These are phyloP conservation scores for Lepidium campestre DNA, from an alignment of 441 rosid genomes.

Conservation along the genomic window DNA sequence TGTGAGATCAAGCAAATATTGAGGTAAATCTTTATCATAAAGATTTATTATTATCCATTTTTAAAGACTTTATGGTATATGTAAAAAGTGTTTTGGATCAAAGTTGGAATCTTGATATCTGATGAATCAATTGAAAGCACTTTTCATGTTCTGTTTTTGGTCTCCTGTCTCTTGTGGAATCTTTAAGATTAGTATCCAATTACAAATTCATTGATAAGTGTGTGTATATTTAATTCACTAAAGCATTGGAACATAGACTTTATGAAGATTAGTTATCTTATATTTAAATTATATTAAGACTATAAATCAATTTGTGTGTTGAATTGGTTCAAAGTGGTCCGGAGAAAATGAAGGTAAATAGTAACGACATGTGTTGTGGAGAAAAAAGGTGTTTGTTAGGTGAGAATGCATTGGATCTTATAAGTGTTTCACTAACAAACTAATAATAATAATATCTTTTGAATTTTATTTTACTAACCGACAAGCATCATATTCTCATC, in stretches of 20 bases:
- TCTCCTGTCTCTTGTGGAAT: not conserved
- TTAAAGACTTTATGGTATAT: not conserved
- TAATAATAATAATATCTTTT: not conserved
- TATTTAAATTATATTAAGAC: not conserved
- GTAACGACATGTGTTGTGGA: constrained; percentile 4
- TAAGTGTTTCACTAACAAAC: not conserved
- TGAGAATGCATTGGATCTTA: not conserved
- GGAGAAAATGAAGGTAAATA: not conserved
- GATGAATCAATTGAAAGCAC: not conserved
- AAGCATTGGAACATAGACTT: not conserved
- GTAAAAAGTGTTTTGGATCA: not conserved
- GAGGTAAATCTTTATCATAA: constrained; percentile 4
- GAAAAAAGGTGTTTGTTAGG: constrained; percentile 9
- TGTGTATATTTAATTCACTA: not conserved
- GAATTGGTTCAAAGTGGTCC: not conserved
- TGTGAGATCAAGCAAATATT: not conserved
- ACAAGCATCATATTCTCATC: constrained; percentile 3
- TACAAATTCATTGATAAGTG: not conserved
- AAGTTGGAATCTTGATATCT: not conserved
- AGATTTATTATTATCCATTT: not conserved
- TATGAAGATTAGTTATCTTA: not conserved
- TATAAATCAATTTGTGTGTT: not conserved
- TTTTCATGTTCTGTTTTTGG: constrained; percentile 1
- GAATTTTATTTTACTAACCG: too few species aligned
- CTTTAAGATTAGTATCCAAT: not conserved